Evolutionary conservation across 352 stramenopile genomes (phyloP).

Genomic region (Globisporangium heterothallicum): DNA sequence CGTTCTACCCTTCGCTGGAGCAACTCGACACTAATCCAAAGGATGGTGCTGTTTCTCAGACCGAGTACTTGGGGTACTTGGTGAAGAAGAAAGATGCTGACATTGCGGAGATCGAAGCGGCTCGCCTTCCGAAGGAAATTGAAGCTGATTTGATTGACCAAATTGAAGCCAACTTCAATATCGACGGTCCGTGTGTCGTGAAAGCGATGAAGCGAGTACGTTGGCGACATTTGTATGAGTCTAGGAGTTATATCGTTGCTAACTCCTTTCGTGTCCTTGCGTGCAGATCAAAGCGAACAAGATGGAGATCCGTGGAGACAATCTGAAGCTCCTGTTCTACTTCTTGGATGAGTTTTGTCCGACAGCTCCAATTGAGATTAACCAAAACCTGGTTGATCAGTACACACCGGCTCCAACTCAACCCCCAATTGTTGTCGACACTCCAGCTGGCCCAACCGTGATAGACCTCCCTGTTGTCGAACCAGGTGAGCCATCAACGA

Average conservation of each 20-base stretch:
- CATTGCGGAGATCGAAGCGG: constrained; percentile 18
- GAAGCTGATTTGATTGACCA: constrained; percentile 31
- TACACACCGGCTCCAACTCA: not conserved
- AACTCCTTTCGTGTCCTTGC: not conserved
- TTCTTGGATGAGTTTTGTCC: constrained; percentile 36
- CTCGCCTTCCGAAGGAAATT: constrained; percentile 27
- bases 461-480: not conserved
- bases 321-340: constrained; percentile 30
- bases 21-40: constrained; percentile 26
- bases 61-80: constrained; percentile 33
- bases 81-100: constrained; percentile 19
- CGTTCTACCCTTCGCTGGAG: constrained; percentile 33
- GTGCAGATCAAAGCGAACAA: constrained; percentile 15
- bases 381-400: not conserved
- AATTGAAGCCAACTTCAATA: constrained; percentile 33
- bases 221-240: not conserved
- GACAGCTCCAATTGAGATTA: constrained; percentile 19
- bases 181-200: constrained; percentile 29
- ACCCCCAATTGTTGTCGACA: not conserved
- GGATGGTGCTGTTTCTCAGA: constrained; percentile 27
- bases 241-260: not conserved
- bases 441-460: not conserved
- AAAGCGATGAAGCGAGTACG: constrained; percentile 35
- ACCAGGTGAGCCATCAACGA: not conserved
- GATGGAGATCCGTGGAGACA: constrained; percentile 20